phyloP scores from a whole-genome alignment of 768 basidiomycete species.

The Suillus bovinus region DNA sequence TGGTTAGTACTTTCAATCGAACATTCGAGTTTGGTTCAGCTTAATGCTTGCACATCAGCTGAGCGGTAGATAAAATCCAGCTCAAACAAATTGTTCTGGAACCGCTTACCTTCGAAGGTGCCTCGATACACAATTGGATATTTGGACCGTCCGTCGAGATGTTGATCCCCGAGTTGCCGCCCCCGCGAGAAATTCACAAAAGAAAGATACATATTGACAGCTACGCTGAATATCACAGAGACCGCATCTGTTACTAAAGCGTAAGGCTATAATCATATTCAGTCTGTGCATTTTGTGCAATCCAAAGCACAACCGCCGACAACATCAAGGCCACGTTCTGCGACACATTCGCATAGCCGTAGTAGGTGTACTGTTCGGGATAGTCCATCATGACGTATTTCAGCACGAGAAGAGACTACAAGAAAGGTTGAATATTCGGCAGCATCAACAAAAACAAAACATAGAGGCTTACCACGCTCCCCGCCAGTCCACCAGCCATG shows the following conservation, averaged over 20 bases:
- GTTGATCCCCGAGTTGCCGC: neutral
- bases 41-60: neutral
- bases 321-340: conserved; percentile 87
- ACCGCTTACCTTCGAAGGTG: neutral
- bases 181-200: neutral
- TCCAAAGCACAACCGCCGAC: conserved; percentile 87
- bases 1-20: neutral
- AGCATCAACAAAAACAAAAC: neutral
- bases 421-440: neutral
- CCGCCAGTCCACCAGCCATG: conserved; percentile 98
- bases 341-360: conserved; percentile 94
- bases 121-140: neutral
- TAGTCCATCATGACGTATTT: conserved; percentile 84
- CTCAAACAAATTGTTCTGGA: neutral
- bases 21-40: neutral
- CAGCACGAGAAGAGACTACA: conserved; percentile 81
- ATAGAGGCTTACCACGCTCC: conserved; percentile 76
- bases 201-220: neutral
- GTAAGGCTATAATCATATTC: conserved; percentile 96
- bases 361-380: conserved; percentile 78
- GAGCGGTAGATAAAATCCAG: neutral
- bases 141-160: neutral
- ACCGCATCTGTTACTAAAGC: conserved; percentile 37
- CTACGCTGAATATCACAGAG: neutral
- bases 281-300: conserved; percentile 79